Percentiles rank a stretch among this genome's conserved stretches.
Evolutionary conservation across 2,329 filamentous ascomycete species (phyloP).

Genomic region (Pseudopithomyces maydicus): DNA sequence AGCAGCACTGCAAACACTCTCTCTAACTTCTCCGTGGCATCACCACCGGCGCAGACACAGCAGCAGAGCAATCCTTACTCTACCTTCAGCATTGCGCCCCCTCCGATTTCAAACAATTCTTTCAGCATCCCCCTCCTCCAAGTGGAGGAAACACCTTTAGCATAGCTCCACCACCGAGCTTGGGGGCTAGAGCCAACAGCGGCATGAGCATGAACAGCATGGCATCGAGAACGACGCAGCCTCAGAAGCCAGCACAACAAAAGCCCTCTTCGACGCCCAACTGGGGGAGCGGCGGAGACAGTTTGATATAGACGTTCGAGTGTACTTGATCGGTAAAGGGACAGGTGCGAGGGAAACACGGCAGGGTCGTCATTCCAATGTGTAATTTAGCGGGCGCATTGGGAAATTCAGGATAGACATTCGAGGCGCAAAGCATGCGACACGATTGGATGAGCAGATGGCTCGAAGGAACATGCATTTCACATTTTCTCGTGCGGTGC

Average conservation of each 20-base stretch:
- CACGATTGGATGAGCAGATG: background rate
- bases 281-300: slow-evolving; percentile 13
- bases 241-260: slow-evolving; percentile 5
- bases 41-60: slow-evolving; percentile 32
- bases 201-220: slow-evolving; percentile 31
- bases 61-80: slow-evolving; percentile 38
- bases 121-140: slow-evolving; percentile 20
- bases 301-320: slow-evolving; percentile 10
- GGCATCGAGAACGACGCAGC: slow-evolving; percentile 10
- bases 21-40: slow-evolving; percentile 59
- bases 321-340: background rate
- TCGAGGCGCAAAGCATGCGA: background rate
- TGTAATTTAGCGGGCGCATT: slow-evolving; percentile 8
- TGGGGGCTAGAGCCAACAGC: slow-evolving; percentile 26
- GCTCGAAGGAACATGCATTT: background rate
- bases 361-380: background rate
- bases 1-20: slow-evolving; percentile 21
- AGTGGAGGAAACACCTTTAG: slow-evolving; percentile 22
- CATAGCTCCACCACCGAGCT: slow-evolving; percentile 34
- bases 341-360: background rate
- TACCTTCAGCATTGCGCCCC: slow-evolving; percentile 46
- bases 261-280: slow-evolving; percentile 1
- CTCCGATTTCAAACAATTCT: slow-evolving; percentile 25
- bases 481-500: too few relatives aligned
- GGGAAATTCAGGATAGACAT: slow-evolving; percentile 3